Evolutionary conservation across 2,329 filamentous ascomycete genomes (phyloP), one percentile per base, ranked within the genome.

Genomic region (Pseudocercospora eumusae): DNA sequence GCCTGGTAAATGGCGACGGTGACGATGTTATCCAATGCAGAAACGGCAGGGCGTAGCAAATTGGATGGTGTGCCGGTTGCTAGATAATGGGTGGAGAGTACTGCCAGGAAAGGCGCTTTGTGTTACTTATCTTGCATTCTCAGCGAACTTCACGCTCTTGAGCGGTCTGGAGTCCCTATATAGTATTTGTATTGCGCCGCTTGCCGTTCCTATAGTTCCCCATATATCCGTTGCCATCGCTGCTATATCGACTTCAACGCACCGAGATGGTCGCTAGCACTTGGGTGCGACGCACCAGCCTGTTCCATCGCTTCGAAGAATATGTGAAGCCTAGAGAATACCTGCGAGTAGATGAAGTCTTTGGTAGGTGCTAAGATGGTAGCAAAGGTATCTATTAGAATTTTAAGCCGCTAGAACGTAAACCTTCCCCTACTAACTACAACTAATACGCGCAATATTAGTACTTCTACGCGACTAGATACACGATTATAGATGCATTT

Each of bases 291-390:
- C 57, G 75, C 75, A 9, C 76, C 75, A 1, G 79, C 66, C 58
- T 78, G 76, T 56, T 79, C 77, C 4, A 79, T 65, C 1, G 77
- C 77, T 21, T 77, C 74, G 68, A 79, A 78, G 58, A 77, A 78
- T 5, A 76, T 74, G 27, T 77, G 77, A 11, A 79, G 66, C 50
- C 77, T 72, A 3, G 71, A 73, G 4, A 74, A 71, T 71, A 77
- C 36, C 21, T 67, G 25, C 11, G 47, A n/a, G 28, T 53, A 7
- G 21, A 11, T 36, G 4, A 9, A 10, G n/a, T 42, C 25, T 11
- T 18, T 13, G 23, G 31, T 55, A 25, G 56, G 36, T n/a, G 53
- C 58, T 9, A 64, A 66, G 21, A 74, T 64, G 10, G 69, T 66
- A 15, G 71, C 71, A 61, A 73, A 75, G 20, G 73, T 68, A 8